A percentile compares a stretch with the other conserved stretches of the same genome.
Conservation (phyloP, 192 early-diverging fungal genomes). For the Geranomyces michiganensis region DNA sequence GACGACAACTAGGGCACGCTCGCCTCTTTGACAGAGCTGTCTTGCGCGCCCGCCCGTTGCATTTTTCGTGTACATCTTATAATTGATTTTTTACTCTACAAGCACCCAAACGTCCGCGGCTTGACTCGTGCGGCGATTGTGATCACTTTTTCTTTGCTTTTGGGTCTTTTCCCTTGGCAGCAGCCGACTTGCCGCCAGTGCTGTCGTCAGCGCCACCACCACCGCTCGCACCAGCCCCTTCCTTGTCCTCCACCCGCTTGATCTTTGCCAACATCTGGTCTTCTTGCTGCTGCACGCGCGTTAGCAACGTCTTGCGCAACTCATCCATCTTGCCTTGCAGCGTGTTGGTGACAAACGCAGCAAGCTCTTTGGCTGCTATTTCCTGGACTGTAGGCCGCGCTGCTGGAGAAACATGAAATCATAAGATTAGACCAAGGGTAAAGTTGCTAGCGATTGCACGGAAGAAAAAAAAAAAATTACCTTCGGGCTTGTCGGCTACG, state of each 20-base stretch:
- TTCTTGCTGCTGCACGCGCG: slow-evolving; percentile 47
- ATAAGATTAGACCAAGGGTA: not conserved
- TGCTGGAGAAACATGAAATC: not conserved
- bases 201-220: too few species aligned
- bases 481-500: too few species aligned
- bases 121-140: too few species aligned
- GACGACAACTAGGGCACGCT: slow-evolving; percentile 48
- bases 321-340: slow-evolving; percentile 51
- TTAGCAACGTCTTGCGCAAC: slow-evolving; percentile 42
- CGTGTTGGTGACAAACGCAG: slow-evolving; percentile 36
- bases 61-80: too few species aligned
- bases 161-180: slow-evolving; percentile 5
- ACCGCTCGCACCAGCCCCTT: slow-evolving; percentile 30
- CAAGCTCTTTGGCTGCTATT: slow-evolving; percentile 45
- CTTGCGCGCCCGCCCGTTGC: too few species aligned
- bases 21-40: too few species aligned
- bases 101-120: too few species aligned
- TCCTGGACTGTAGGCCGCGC: slow-evolving; percentile 36
- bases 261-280: slow-evolving; percentile 33
- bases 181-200: not conserved
- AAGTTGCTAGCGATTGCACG: too few species aligned
- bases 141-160: slow-evolving; percentile 18
- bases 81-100: too few species aligned
- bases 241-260: slow-evolving; percentile 45
- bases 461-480: too few species aligned